Base-by-base conservation (phyloP, 2,329 filamentous ascomycete species). In the Trichocomaceae sp. region DNA sequence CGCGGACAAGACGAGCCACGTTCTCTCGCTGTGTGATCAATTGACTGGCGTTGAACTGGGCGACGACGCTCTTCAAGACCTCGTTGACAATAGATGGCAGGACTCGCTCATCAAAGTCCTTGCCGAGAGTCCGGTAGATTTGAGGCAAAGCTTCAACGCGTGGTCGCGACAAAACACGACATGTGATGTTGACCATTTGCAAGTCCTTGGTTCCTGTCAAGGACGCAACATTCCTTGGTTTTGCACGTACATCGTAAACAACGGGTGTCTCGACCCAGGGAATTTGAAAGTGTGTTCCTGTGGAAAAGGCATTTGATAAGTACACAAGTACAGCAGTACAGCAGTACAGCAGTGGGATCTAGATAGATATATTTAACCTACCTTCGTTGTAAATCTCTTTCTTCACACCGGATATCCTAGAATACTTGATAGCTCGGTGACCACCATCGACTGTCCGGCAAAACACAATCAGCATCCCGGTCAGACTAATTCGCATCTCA, bases 171-270 rank as follows among this genome's bases (percentile, higher is more conserved):
- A 99, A 88, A 57, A 99, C 93, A 88, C 93, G 92, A 76, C 93
- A 99, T 69, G 92, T 99, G 72, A 99, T 97, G 83, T 99, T 99
- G 70, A 97, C 93, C 93, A 99, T 99, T 79, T 99, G 93, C 75
- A 99, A 78, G 76, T 99, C 93, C 81, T 99, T 99, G 69, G 93
- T 99, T 64, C 93, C 93, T 57, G 93, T 99, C 62, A 99, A 83
- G 62, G 93, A 97, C 62, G 93, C 88, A 65, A 99, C 91, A 69
- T 95, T 96, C 71, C 93, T 86, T 66, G 93, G 93, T 80, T 92
- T 96, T 58, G 93, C 93, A 76, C 93, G 92, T 64, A 99, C 93
- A 73, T 99, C 92, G 79, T 97, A 99, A 65, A 91, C 86, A 72
- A 99, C 84, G 50, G 93, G 90, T 4, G 91, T 96, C 77, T 99